A percentile compares a stretch with the other conserved stretches of the same genome.
Evolutionary conservation across 805 yeast genomes (phyloP).

Genomic region (Saturnispora halmiae): DNA sequence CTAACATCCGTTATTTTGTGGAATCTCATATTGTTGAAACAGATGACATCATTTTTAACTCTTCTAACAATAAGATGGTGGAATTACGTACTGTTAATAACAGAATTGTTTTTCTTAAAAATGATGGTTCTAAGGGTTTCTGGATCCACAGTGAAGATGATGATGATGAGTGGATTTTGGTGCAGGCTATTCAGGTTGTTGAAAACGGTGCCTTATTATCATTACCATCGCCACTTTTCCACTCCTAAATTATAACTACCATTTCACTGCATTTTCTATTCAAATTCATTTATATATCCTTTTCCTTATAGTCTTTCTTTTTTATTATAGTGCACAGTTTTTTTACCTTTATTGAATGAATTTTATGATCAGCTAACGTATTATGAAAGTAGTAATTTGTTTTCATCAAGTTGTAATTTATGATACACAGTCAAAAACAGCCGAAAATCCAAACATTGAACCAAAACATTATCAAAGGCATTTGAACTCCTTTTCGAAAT

Average conservation of each 20-base stretch:
- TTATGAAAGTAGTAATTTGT: no score
- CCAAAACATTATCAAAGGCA: no score
- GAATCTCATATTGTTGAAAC: slow-evolving; percentile 49
- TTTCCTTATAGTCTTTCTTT: background rate
- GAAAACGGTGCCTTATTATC: slow-evolving; percentile 40
- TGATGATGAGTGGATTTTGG: slow-evolving; percentile 29
- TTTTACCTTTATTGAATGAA: no score
- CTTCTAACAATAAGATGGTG: slow-evolving; percentile 17
- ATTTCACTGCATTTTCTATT: background rate
- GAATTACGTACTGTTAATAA: slow-evolving; percentile 28
- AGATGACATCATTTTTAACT: slow-evolving; percentile 12
- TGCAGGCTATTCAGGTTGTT: slow-evolving; percentile 29
- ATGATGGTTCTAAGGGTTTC: slow-evolving; percentile 12
- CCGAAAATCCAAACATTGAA: no score
- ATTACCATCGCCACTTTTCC: slow-evolving; percentile 29
- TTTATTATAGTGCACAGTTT: no score
- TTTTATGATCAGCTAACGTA: no score
- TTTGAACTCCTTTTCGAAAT: background rate
- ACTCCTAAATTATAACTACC: no score
- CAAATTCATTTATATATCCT: background rate
- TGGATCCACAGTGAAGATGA: slow-evolving; percentile 24
- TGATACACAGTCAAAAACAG: no score
- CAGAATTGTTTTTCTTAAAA: slow-evolving; percentile 30
- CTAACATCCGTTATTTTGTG: slow-evolving; percentile 51
- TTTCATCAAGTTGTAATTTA: no score